Evolutionary conservation across 805 yeast species (phyloP).

Genomic region (Metschnikowia bowlesiae): DNA sequence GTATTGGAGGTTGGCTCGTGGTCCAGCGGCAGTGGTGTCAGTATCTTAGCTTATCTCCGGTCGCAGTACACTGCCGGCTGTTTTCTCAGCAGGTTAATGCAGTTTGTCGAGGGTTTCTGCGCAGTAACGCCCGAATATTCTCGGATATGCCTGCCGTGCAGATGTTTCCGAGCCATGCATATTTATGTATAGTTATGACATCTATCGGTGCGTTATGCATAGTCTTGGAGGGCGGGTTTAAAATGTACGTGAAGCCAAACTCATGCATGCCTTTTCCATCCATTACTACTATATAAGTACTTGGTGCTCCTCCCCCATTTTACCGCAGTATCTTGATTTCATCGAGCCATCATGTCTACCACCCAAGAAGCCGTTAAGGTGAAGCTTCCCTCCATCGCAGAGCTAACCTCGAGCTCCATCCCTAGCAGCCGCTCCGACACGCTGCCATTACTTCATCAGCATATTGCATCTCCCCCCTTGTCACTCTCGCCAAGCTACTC

Average conservation of each 20-base stretch:
- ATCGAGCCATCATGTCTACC: conserved; percentile 1
- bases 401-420: conserved; percentile 11
- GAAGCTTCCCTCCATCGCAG: conserved; percentile 18
- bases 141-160: neutral
- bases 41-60: neutral
- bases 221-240: neutral
- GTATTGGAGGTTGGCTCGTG: neutral
- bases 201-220: conserved; percentile 3
- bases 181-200: conserved; percentile 1
- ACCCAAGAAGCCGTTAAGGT: conserved; percentile 5
- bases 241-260: conserved; percentile 1
- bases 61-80: neutral
- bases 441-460: conserved; percentile 7
- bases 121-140: neutral
- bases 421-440: neutral
- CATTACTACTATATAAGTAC: neutral
- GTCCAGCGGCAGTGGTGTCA: neutral
- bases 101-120: neutral
- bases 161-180: neutral
- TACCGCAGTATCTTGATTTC: neutral
- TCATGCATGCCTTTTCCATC: conserved; percentile 1
- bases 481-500: neutral
- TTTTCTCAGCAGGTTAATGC: neutral
- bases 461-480: neutral
- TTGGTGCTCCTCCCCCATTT: neutral